A percentile compares a stretch with the other conserved stretches of the same genome.
phyloP scores from a whole-genome alignment of 1,139 yeast genomes.

The Hyphopichia pseudoburtonii region DNA sequence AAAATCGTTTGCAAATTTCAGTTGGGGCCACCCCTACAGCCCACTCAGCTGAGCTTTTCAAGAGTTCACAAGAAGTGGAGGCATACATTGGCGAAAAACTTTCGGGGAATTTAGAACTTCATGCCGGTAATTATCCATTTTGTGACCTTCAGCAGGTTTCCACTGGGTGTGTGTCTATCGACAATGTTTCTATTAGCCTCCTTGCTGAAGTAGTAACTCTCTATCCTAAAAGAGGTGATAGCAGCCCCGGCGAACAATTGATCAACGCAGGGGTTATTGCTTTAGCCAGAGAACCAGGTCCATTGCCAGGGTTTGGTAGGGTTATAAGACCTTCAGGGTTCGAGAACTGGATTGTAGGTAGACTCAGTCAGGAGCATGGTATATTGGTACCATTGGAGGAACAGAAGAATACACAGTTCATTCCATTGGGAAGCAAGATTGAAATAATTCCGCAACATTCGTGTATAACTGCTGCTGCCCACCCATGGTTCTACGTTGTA shows the following conservation, averaged over 20 bases:
- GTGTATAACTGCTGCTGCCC: conserved; percentile 70
- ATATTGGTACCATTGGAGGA: conserved; percentile 43
- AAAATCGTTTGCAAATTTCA: conserved; percentile 40
- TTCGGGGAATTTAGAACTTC: conserved; percentile 59
- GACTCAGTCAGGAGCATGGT: conserved; percentile 68
- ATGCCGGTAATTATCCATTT: conserved; percentile 76
- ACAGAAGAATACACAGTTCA: conserved; percentile 26
- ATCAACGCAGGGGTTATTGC: conserved; percentile 76
- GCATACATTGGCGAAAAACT: conserved; percentile 26
- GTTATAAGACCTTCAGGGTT: conserved; percentile 33
- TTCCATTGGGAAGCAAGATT: conserved; percentile 57
- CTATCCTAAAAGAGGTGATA: conserved; percentile 52
- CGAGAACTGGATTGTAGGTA: conserved; percentile 54
- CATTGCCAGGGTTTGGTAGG: conserved; percentile 51
- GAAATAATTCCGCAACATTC: conserved; percentile 69
- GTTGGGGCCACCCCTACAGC: conserved; percentile 87
- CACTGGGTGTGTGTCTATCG: conserved; percentile 53
- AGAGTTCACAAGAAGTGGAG: conserved; percentile 21
- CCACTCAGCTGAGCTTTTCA: conserved; percentile 62
- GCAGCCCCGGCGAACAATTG: conserved; percentile 57
- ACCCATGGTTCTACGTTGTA: conserved; percentile 57
- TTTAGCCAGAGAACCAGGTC: conserved; percentile 62
- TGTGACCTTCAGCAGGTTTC: conserved; percentile 76
- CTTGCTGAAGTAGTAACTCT: conserved; percentile 64
- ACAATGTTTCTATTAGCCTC: conserved; percentile 55